These are phyloP conservation scores for Fusarium sterilihyphosum DNA, from an alignment of 2,329 filamentous ascomycete species.

Conservation along the genomic window DNA sequence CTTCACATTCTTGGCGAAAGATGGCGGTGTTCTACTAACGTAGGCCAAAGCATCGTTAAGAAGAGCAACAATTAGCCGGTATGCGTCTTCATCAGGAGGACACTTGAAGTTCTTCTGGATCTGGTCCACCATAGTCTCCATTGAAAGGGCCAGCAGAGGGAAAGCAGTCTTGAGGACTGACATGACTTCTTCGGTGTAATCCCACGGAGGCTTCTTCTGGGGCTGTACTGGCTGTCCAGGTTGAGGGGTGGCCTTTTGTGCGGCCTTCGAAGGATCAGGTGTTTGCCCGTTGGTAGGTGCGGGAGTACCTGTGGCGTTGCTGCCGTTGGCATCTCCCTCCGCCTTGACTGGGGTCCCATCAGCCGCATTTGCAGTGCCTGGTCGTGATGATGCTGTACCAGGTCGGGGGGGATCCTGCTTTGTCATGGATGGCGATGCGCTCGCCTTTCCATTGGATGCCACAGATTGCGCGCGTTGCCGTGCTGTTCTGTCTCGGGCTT, in stretches of 20 bases:
- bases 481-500: slow-evolving; percentile 72
- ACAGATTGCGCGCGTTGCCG: slow-evolving; percentile 60
- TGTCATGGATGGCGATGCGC: slow-evolving; percentile 58
- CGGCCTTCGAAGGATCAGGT: slow-evolving; percentile 39
- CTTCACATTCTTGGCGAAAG: slow-evolving; percentile 91
- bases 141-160: slow-evolving; percentile 91
- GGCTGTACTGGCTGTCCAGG: slow-evolving; percentile 40
- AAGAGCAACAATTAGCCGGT: slow-evolving; percentile 94
- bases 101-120: slow-evolving; percentile 99
- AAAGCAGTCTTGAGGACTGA: slow-evolving; percentile 96
- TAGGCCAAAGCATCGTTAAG: slow-evolving; percentile 96
- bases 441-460: slow-evolving; percentile 56
- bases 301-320: slow-evolving; percentile 40
- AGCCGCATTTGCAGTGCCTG: slow-evolving; percentile 62
- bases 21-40: slow-evolving; percentile 84
- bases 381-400: slow-evolving; percentile 55
- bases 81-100: slow-evolving; percentile 96
- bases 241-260: slow-evolving; percentile 26
- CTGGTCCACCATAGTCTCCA: slow-evolving; percentile 99
- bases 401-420: slow-evolving; percentile 62
- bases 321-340: slow-evolving; percentile 53
- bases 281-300: slow-evolving; percentile 42
- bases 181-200: slow-evolving; percentile 95
- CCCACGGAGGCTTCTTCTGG: slow-evolving; percentile 87
- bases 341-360: slow-evolving; percentile 55